Percentiles rank a stretch among this genome's conserved stretches.
phyloP scores from a whole-genome alignment of 78 protist genomes.

The Protostelium mycophagum region DNA sequence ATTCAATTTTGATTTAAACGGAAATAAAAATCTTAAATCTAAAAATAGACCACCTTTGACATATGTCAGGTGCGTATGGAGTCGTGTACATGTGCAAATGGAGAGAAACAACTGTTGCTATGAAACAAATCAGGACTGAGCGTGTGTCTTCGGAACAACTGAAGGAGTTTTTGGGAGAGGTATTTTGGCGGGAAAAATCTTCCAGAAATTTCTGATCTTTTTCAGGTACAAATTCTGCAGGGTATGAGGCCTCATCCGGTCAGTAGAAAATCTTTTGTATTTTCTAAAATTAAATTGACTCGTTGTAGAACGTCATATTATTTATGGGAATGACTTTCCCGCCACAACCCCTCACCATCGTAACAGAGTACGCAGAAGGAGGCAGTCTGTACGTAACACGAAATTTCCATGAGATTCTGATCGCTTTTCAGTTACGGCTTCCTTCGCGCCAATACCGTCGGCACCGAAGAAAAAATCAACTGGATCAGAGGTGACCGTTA shows the following conservation, averaged over 20 bases:
- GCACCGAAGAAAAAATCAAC: not conserved
- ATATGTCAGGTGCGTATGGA: not conserved
- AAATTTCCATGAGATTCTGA: not conserved
- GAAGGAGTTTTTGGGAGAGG: not conserved
- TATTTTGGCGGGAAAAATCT: not conserved
- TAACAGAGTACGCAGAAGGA: not conserved
- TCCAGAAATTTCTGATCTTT: no score
- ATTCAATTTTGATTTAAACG: no score
- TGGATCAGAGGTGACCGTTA: not conserved
- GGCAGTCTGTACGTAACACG: not conserved
- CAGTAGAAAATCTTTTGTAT: not conserved
- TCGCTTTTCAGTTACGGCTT: not conserved
- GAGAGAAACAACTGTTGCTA: not conserved
- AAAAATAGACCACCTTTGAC: not conserved
- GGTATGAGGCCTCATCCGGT: not conserved
- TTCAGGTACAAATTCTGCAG: not conserved
- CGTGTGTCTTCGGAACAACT: not conserved
- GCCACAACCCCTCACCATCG: not conserved
- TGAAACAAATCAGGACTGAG: not conserved
- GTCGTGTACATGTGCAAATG: not conserved
- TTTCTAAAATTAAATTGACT: not conserved
- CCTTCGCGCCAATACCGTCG: not conserved
- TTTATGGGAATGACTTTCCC: not conserved
- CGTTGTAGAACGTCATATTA: not conserved
- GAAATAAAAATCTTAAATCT: no score